Conservation (phyloP, 129 eudicot species). For the Flaveria ramosissima region DNA sequence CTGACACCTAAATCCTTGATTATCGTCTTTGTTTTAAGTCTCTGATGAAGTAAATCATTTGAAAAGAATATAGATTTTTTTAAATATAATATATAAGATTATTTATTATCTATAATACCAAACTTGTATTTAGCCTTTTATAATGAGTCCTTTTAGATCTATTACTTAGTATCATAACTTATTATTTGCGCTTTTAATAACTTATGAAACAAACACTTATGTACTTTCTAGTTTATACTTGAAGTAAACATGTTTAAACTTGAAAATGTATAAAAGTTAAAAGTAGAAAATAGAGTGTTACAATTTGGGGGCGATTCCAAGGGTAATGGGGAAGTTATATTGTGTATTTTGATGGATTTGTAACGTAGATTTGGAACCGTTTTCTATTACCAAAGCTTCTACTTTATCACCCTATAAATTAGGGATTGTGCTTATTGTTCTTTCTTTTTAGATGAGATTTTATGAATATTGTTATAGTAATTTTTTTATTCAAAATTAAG, state of each 20-base stretch:
- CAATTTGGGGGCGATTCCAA: slow-evolving; percentile 28
- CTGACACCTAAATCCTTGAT: no score
- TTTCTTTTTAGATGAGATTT: not conserved
- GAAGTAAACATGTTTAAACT: slow-evolving; percentile 8
- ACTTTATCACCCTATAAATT: slow-evolving; percentile 9
- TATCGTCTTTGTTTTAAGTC: no score
- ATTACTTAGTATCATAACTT: no score
- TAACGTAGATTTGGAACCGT: slow-evolving; percentile 36
- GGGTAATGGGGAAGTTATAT: slow-evolving; percentile 34
- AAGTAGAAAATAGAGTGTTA: not conserved
- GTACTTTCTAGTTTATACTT: slow-evolving; percentile 5
- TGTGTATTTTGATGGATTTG: slow-evolving; percentile 35
- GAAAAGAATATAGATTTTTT: no score
- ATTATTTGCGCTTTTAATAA: no score
- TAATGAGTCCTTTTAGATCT: no score
- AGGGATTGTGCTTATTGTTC: not conserved
- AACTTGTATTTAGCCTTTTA: no score
- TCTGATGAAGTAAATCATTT: no score
- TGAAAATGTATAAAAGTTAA: not conserved
- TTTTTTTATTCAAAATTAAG: not conserved
- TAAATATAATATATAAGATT: no score
- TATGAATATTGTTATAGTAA: not conserved
- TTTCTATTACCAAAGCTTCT: slow-evolving; percentile 21
- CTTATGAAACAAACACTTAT: not conserved
- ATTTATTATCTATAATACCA: no score